Base-by-base conservation (phyloP, 225 moss, liverwort and hornwort genomes). In the Bryum argenteum region DNA sequence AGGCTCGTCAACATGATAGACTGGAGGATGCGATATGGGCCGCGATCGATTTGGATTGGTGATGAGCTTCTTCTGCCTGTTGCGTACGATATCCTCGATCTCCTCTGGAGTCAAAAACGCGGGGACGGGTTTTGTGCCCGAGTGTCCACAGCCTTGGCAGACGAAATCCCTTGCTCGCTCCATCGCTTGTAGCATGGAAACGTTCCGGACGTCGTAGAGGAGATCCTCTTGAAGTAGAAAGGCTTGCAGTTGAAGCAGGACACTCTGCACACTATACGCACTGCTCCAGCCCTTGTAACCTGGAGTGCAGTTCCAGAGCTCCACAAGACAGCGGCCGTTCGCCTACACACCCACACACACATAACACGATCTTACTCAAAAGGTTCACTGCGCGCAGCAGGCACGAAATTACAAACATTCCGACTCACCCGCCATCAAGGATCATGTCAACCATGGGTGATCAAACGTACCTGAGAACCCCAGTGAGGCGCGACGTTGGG, bases 251-350 rank as follows among this genome's bases (percentile, higher is more conserved):
- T 63, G 63, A 40, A 72, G 72, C 39, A 72, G 24, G 8, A 72
- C 63, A 13, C 72, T 72, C 42, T 72, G 72, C 41, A 72, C 42
- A 26, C 54, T 63, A 24, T 54, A 72, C 18, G 72, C 72, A 63
- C 72, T 72, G 14, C 72, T 54, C 63, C 63, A 72, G 41, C 72
- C 72, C 51, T 72, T 72, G 13, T 41, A 72, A 10, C 63, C 54
- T 53, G 72, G 72, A 6, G 24, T 72, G 41, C 54, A 72, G 54
- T 72, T 72, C 72, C 63, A 63, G 26, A 63, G 18, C 13, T 24
- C 63, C 63, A 72, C 63, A 23, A 40, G 42, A 63, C 72, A 72
- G 23, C n/a, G n/a, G n/a, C 54, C 63, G 42, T 53, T 61, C 41
- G 1, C 54, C 61, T 54, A 53, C n/a, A 63, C 54, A 54, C 43